Evolutionary conservation across 78 protist genomes (phyloP).

Genomic region (Speleostelium caveatum): DNA sequence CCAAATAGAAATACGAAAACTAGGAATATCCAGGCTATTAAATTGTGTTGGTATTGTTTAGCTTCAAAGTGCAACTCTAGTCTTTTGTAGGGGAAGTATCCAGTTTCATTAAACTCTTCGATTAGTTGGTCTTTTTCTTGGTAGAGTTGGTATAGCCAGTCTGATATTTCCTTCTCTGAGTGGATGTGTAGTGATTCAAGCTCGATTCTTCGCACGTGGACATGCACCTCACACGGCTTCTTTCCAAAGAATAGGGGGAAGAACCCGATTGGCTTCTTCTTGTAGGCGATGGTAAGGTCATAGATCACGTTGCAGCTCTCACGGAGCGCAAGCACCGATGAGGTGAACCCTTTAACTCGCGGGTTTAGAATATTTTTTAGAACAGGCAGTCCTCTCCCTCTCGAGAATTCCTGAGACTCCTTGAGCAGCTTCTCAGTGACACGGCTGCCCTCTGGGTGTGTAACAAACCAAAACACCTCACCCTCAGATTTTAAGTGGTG

Average conservation of each 20-base stretch:
- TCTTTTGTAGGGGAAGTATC: conserved; percentile 21
- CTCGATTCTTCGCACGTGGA: conserved; percentile 21
- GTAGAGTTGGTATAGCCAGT: conserved; percentile 37
- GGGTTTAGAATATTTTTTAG: conserved; percentile 25
- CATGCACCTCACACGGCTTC: conserved; percentile 41
- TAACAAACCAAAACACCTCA: conserved; percentile 74
- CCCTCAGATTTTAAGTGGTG: conserved; percentile 26
- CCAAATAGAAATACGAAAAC: conserved; percentile 9
- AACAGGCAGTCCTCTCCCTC: conserved; percentile 28
- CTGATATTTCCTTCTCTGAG: conserved; percentile 4
- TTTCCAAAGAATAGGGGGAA: conserved; percentile 23
- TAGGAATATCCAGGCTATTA: conserved; percentile 27
- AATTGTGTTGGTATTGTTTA: conserved; percentile 15
- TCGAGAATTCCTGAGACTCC: conserved; percentile 30
- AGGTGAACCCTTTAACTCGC: conserved; percentile 51
- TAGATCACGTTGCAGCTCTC: conserved; percentile 32
- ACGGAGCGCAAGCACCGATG: conserved; percentile 47
- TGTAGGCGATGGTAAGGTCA: conserved; percentile 48
- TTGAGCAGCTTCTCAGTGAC: conserved; percentile 4
- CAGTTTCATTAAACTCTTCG: conserved; percentile 21
- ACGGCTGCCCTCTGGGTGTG: conserved; percentile 61
- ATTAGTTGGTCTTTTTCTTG: conserved; percentile 35
- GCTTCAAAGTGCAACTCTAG: neutral
- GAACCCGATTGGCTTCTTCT: conserved; percentile 26
- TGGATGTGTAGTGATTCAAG: neutral